phyloP scores from a whole-genome alignment of 495 filamentous ascomycete species.

The Gamarada debralockiae region DNA sequence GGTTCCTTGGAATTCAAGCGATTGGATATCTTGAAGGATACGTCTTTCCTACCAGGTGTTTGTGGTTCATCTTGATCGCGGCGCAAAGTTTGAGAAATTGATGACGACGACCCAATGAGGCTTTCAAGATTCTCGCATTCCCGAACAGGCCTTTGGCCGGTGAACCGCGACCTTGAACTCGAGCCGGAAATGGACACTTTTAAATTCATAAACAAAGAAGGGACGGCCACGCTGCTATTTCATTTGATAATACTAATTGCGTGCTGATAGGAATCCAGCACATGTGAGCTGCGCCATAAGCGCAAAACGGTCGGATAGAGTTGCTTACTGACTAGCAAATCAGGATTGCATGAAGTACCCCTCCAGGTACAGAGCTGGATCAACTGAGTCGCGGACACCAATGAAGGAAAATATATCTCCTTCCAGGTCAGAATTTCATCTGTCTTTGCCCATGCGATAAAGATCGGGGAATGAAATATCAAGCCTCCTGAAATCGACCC shows the following conservation, averaged over 20 bases:
- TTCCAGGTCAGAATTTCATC: too few species aligned
- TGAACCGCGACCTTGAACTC: conserved; percentile 13
- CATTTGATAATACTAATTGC: conserved; percentile 5
- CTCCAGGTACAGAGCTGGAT: conserved; percentile 16
- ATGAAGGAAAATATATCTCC: background rate
- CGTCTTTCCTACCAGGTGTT: background rate
- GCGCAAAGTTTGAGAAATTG: conserved; percentile 6
- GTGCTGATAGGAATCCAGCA: conserved; percentile 16
- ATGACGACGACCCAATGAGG: conserved; percentile 24
- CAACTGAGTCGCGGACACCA: background rate
- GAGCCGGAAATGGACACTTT: background rate
- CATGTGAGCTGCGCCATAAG: conserved; percentile 23
- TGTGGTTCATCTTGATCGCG: conserved; percentile 8
- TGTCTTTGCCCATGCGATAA: background rate
- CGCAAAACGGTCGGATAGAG: conserved; percentile 15
- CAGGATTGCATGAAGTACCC: conserved; percentile 10
- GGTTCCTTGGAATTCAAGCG: background rate
- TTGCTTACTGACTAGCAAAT: conserved; percentile 15
- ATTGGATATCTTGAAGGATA: background rate
- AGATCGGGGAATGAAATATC: background rate
- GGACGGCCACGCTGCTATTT: conserved; percentile 1
- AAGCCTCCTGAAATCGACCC: conserved; percentile 5
- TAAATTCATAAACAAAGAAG: conserved; percentile 16
- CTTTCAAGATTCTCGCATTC: conserved; percentile 1
- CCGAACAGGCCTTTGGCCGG: conserved; percentile 20